A percentile compares a stretch with the other conserved stretches of the same genome.
Evolutionary conservation across 441 rosid species (phyloP).

Genomic region (Hura crepitans): DNA sequence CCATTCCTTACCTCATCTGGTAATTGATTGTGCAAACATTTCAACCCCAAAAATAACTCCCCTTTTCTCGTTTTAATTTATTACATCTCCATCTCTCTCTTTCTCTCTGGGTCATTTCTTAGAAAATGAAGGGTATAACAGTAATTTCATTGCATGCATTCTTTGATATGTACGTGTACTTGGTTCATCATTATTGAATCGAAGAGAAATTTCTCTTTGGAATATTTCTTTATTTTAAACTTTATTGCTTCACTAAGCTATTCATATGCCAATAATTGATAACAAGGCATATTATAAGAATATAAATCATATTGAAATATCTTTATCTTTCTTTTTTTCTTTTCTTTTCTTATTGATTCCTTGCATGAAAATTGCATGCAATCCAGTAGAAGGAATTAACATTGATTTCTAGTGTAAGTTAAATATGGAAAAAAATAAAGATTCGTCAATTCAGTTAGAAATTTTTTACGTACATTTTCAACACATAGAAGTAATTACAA

Average conservation of each 20-base stretch:
- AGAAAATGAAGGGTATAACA: not conserved
- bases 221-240: not conserved
- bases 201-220: not conserved
- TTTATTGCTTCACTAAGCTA: not conserved
- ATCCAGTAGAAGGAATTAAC: too few relatives aligned
- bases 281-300: too few relatives aligned
- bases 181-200: constrained; percentile 13
- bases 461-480: too few relatives aligned
- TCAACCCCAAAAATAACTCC: not conserved
- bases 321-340: too few relatives aligned
- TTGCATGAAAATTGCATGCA: too few relatives aligned
- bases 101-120: not conserved
- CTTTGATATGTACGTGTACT: not conserved
- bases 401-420: too few relatives aligned
- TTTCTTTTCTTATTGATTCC: too few relatives aligned
- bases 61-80: not conserved
- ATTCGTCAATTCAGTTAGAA: too few relatives aligned
- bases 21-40: not conserved
- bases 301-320: too few relatives aligned
- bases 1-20: not conserved
- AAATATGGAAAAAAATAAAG: too few relatives aligned
- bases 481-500: too few relatives aligned
- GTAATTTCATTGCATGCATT: constrained; percentile 11
- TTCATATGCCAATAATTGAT: constrained; percentile 3
- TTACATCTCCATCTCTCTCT: not conserved